Conservation (phyloP, 1,284 basidiomycete species). For the Vanrija sp. region DNA sequence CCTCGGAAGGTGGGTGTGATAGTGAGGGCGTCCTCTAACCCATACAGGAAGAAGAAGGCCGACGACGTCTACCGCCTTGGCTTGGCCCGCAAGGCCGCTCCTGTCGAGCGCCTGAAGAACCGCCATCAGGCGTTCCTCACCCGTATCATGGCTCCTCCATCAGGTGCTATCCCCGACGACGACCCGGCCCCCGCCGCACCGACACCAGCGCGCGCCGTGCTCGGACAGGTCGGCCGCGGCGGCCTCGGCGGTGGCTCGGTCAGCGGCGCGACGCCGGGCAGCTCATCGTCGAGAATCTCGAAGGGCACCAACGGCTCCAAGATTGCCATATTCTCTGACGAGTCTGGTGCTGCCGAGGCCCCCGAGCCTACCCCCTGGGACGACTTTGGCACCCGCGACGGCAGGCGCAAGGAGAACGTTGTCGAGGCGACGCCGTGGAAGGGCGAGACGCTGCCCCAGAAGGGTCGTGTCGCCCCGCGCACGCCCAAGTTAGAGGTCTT, state of each 20-base stretch:
- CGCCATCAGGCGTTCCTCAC: constrained; percentile 80
- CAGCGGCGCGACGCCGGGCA: constrained; percentile 2
- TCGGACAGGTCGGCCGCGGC: constrained; percentile 27
- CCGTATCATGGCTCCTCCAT: constrained; percentile 54
- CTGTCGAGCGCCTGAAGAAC: constrained; percentile 77
- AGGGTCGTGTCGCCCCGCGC: constrained; percentile 36
- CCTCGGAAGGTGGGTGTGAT: constrained; percentile 61
- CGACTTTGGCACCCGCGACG: constrained; percentile 52
- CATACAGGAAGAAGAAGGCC: constrained; percentile 64
- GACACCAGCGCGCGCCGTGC: constrained; percentile 6
- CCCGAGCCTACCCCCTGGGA: constrained; percentile 47
- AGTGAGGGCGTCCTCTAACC: not conserved
- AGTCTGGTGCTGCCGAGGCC: constrained; percentile 9
- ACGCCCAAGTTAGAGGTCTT: constrained; percentile 55
- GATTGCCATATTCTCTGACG: constrained; percentile 51
- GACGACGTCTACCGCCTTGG: constrained; percentile 80
- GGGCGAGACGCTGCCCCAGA: constrained; percentile 51
- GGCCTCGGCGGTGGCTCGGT: not conserved
- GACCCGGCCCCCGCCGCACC: constrained; percentile 7
- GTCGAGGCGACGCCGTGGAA: constrained; percentile 51
- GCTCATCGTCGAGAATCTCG: constrained; percentile 8
- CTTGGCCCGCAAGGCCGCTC: constrained; percentile 73
- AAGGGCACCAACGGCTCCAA: constrained; percentile 44
- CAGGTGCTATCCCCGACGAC: constrained; percentile 38
- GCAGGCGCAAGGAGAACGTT: constrained; percentile 53